These are phyloP conservation scores for Diaporthe vexans DNA, from an alignment of 2,329 filamentous ascomycete species.

Conservation along the genomic window DNA sequence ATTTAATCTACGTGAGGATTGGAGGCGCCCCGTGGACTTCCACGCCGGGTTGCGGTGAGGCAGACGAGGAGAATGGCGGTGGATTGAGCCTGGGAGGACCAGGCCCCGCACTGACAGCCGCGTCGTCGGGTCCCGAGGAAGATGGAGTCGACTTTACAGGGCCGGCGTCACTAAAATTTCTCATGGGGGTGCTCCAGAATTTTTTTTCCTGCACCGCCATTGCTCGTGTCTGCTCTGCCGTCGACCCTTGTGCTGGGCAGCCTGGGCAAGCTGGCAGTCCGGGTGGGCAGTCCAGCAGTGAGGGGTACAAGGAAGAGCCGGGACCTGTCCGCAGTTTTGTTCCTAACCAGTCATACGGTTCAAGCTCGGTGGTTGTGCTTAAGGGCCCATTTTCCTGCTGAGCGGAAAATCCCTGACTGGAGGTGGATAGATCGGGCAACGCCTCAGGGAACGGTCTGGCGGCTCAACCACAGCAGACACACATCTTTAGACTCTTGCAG, in stretches of 20 bases:
- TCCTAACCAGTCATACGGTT: constrained; percentile 11
- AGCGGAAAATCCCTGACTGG: constrained; percentile 9
- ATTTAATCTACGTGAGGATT: background rate
- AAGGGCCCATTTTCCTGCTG: constrained; percentile 18
- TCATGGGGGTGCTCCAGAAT: constrained; percentile 11
- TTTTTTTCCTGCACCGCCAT: constrained; percentile 29
- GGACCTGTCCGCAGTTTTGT: background rate
- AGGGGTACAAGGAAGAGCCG: constrained; percentile 5
- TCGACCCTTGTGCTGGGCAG: background rate
- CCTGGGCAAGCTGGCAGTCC: background rate
- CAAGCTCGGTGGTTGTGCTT: constrained; percentile 15
- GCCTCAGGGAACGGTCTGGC: background rate
- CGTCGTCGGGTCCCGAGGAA: constrained; percentile 21
- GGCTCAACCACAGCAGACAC: constrained; percentile 9
- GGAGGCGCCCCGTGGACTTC: background rate
- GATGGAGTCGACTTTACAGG: constrained; percentile 13
- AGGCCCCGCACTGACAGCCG: constrained; percentile 32
- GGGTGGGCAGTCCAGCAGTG: too few relatives aligned
- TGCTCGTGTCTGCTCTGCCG: constrained; percentile 11
- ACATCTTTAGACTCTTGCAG: background rate
- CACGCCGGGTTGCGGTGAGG: constrained; percentile 29
- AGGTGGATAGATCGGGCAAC: constrained; percentile 3
- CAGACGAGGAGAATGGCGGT: constrained; percentile 33
- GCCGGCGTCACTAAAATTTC: constrained; percentile 27
- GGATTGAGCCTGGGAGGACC: background rate